A percentile compares a stretch with the other conserved stretches of the same genome.
These are phyloP conservation scores for Hymenoscyphus linearis DNA, from an alignment of 2,329 filamentous ascomycete species.

Conservation along the genomic window DNA sequence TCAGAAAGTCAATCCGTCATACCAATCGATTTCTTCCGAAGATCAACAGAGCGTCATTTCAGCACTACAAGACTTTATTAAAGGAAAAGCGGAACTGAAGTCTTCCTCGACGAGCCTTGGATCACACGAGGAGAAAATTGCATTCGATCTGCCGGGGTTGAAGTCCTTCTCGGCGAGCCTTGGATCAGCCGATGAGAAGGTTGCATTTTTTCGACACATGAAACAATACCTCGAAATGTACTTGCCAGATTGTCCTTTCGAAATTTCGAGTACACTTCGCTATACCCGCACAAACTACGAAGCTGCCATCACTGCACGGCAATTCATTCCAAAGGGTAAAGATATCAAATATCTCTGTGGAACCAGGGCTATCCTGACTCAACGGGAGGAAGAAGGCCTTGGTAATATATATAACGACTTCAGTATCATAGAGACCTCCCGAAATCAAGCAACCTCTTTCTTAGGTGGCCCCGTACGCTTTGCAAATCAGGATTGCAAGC, in stretches of 20 bases:
- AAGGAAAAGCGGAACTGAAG: too few relatives aligned
- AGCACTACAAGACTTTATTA: too few relatives aligned
- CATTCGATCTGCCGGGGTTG: slow-evolving; percentile 66
- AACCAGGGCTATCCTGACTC: slow-evolving; percentile 83
- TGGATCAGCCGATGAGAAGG: slow-evolving; percentile 68
- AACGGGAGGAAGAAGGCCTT: slow-evolving; percentile 78
- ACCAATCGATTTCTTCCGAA: too few relatives aligned
- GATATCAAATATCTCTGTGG: slow-evolving; percentile 83
- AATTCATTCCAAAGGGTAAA: slow-evolving; percentile 71
- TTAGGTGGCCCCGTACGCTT: slow-evolving; percentile 93
- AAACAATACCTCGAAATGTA: slow-evolving; percentile 89
- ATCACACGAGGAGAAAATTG: too few relatives aligned
- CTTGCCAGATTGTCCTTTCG: slow-evolving; percentile 83
- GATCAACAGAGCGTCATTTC: too few relatives aligned
- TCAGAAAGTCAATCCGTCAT: too few relatives aligned
- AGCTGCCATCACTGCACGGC: slow-evolving; percentile 75
- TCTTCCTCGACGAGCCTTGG: too few relatives aligned
- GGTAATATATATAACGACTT: slow-evolving; percentile 82
- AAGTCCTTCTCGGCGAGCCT: slow-evolving; percentile 62
- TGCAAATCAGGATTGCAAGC: slow-evolving; percentile 90
- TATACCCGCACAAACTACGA: slow-evolving; percentile 90
- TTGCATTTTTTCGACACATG: slow-evolving; percentile 77
- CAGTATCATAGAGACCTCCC: slow-evolving; percentile 86
- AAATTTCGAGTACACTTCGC: slow-evolving; percentile 85
- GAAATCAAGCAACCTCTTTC: slow-evolving; percentile 80